phyloP scores from a whole-genome alignment of 2,329 filamentous ascomycete genomes.

The Pestalotiopsis sp. region DNA sequence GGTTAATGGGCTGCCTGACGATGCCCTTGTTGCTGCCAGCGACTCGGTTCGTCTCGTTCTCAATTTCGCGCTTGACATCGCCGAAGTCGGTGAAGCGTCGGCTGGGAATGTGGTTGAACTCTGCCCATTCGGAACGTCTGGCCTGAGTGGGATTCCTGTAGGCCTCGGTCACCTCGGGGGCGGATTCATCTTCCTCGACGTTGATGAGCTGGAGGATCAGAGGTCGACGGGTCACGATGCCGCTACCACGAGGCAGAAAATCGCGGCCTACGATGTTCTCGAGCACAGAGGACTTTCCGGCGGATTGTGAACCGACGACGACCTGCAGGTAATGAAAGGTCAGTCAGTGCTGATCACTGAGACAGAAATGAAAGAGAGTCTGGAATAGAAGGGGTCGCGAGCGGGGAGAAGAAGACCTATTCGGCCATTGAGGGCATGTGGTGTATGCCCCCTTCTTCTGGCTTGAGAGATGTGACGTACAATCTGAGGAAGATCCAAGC shows the following conservation, averaged over 20 bases:
- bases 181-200: constrained; percentile 74
- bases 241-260: constrained; percentile 93
- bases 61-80: constrained; percentile 94
- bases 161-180: constrained; percentile 65
- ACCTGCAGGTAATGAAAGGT: constrained; percentile 59
- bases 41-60: constrained; percentile 93
- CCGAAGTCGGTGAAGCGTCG: constrained; percentile 88
- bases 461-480: constrained; percentile 55
- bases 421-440: no score
- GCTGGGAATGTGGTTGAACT: constrained; percentile 94
- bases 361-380: background rate
- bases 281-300: constrained; percentile 96
- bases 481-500: constrained; percentile 95
- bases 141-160: constrained; percentile 78
- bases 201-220: constrained; percentile 99
- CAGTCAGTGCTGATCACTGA: constrained; percentile 18
- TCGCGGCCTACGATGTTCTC: constrained; percentile 99
- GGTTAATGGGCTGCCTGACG: constrained; percentile 94
- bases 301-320: constrained; percentile 96
- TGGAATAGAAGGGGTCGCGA: constrained; percentile 2
- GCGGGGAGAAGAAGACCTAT: constrained; percentile 1
- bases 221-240: constrained; percentile 92
- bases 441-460: background rate
- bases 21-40: constrained; percentile 96
- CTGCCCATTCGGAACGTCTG: constrained; percentile 76